Conservation (phyloP, 108 stramenopile genomes). For the Stephanodiscus triporus region DNA sequence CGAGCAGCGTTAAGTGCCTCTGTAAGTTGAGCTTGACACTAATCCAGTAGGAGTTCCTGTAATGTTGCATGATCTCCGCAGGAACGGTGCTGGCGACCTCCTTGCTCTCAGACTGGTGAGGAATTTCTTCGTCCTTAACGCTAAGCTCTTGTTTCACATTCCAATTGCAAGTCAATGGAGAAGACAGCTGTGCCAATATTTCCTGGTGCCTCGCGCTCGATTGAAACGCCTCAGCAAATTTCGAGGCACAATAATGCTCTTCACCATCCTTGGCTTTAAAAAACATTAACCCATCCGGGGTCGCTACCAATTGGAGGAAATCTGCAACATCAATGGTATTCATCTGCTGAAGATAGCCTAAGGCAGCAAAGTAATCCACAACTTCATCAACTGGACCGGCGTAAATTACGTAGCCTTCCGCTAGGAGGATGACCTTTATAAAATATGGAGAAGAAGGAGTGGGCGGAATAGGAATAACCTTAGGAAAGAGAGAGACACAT, state of each 20-base stretch:
- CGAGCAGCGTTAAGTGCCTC: slow-evolving; percentile 59
- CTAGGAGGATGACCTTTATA: slow-evolving; percentile 77
- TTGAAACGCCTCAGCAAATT: slow-evolving; percentile 46
- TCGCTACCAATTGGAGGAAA: slow-evolving; percentile 74
- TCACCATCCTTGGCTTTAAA: slow-evolving; percentile 34
- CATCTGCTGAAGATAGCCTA: slow-evolving; percentile 74
- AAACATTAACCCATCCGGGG: slow-evolving; percentile 47
- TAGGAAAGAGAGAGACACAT: not conserved
- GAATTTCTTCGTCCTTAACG: slow-evolving; percentile 19
- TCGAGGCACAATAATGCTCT: slow-evolving; percentile 39
- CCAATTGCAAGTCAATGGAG: slow-evolving; percentile 27
- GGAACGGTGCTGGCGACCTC: slow-evolving; percentile 4
- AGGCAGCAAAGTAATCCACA: slow-evolving; percentile 68
- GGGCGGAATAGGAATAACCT: not conserved
- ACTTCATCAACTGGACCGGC: slow-evolving; percentile 82
- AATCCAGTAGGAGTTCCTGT: slow-evolving; percentile 56
- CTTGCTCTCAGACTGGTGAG: not conserved
- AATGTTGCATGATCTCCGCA: slow-evolving; percentile 38
- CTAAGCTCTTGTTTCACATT: slow-evolving; percentile 1
- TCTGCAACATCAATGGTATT: slow-evolving; percentile 82
- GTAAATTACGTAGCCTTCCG: slow-evolving; percentile 83
- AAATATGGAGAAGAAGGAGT: not conserved
- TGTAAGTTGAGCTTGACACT: slow-evolving; percentile 53
- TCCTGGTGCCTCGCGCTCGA: slow-evolving; percentile 19
- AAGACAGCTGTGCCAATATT: slow-evolving; percentile 28